Conservation (phyloP, 495 filamentous ascomycete species). For the Xylaria grammica region DNA sequence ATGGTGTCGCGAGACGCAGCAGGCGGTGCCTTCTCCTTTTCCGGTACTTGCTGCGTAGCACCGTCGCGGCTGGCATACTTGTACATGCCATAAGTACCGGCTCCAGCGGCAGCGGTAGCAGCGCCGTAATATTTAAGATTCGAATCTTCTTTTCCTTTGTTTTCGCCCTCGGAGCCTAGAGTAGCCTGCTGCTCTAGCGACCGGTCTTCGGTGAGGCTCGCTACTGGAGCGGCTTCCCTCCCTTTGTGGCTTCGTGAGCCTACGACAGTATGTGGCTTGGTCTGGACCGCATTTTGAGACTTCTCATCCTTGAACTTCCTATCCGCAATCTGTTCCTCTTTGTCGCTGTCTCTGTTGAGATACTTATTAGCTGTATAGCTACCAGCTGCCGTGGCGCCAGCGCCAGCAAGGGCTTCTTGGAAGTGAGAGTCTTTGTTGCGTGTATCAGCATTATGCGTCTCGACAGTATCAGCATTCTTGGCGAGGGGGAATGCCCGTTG, state of each 20-base stretch:
- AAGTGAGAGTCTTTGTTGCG: slow-evolving; percentile 7
- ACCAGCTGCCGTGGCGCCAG: slow-evolving; percentile 25
- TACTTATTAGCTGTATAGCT: slow-evolving; percentile 26
- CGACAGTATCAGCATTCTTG: not conserved
- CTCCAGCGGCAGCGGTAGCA: slow-evolving; percentile 18
- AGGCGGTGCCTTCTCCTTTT: not conserved
- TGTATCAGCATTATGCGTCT: not conserved
- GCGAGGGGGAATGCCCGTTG: slow-evolving; percentile 35
- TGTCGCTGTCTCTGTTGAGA: not conserved
- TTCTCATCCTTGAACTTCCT: not conserved
- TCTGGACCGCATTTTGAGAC: not conserved
- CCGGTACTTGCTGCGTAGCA: not conserved
- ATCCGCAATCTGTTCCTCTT: not conserved
- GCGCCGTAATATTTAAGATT: slow-evolving; percentile 18
- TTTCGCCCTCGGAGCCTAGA: not conserved
- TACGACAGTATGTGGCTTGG: not conserved
- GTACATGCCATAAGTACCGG: slow-evolving; percentile 18
- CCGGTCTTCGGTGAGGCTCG: not conserved
- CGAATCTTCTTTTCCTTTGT: slow-evolving; percentile 10
- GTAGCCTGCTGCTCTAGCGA: not conserved
- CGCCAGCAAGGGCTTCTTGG: slow-evolving; percentile 25
- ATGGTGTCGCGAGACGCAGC: slow-evolving; percentile 1
- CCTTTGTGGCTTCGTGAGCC: not conserved
- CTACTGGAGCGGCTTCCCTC: not conserved
- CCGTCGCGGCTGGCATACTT: slow-evolving; percentile 7